Evolutionary conservation across 1,284 basidiomycete genomes (phyloP), one percentile per base, ranked within the genome.

Genomic region (Papiliotrema nemorosa): DNA sequence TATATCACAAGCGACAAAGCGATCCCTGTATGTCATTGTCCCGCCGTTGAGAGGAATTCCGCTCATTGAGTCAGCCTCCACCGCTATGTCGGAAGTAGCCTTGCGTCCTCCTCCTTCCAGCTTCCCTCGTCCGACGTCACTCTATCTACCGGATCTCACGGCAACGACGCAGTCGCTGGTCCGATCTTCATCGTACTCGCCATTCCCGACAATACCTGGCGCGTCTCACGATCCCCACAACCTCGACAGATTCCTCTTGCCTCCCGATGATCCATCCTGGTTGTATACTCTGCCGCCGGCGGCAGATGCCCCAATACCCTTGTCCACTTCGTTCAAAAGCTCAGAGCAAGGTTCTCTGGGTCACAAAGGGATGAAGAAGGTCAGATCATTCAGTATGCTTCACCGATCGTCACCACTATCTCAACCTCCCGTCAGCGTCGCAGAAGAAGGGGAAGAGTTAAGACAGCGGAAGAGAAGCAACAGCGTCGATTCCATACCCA

Each of bases 241-340:
- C 3, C 53, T 73, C 5, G 64, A 73, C 44, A 58, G 61, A 1
- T 73, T 56, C 51, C 62, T 73, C 1, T 55, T 73, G 2, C 61
- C 63, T 43, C 69, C 71, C 14, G 57, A 59, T 13, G 69, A 70
- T 40, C 47, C 55, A 5, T 43, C 63, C 9, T 73, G 69, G 67
- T 43, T 57, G 10, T 70, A 67, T 52, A 49, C 34, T 68, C 18
- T 33, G 36, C 52, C 60, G 33, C 61, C 64, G 4, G 36, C 51
- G 12, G 57, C 61, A 1, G 52, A 55, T 37, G 24, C 52, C 20
- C 21, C 24, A 18, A 18, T 18, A 7, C 29, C 29, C 29, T 14
- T 7, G 29, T 31, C 29, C 29, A 31, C 29, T 7, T 14, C 29
- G 14, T 7, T 14, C 9, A 31, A 7, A 31, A 31, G 29, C 14